Evolutionary conservation across 192 early-diverging fungal species (phyloP), one percentile per base, ranked within the genome.

Genomic region (Diversispora epigaea): DNA sequence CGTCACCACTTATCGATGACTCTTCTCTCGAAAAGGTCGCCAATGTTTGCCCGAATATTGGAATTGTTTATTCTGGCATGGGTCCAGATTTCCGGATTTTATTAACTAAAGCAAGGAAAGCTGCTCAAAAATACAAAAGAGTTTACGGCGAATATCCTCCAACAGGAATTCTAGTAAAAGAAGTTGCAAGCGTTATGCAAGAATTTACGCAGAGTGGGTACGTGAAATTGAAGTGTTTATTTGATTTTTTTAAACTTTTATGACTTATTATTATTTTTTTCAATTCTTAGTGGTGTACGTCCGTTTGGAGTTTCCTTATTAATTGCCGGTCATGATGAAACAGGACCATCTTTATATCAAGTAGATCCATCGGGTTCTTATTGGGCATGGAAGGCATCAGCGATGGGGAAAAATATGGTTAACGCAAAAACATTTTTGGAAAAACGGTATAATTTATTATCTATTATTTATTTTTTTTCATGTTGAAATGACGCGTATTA

Each of bases 371-470:
- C 96, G 65, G 98, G 98, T 52, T 95, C 95, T 41, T 99, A 96
- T 87, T 99, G 91, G 84, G 92, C 95, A 19, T 99, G 98, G 98
- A 98, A 98, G 85, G 98, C 96, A 15, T 95, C 93, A 39, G 95
- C 97, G 1, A 98, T 98, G 63, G 98, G 98, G 63, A 99, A 99
- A 81, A 98, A 99, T 84, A 98, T 98, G 96, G 84, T 96, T 72
- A 99, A 98, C 82, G 95, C 98, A 73, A 98, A 98, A 89, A 98
- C 96, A 4, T 99, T 99, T 84, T 81, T 99, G 75, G 96, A 99
- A 82, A 99, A 99, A 89, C 81, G 95, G 90, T 95, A 46, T 3
- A 52, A 55, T 55, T 32, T 12, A 50, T 50, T 6, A 50, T 52
- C 47, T 19, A 58, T 69, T 17, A 69, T 40, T 15, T 4, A 5